phyloP scores from a whole-genome alignment of 2,329 filamentous ascomycete species.

The Aspergillus vadensis region DNA sequence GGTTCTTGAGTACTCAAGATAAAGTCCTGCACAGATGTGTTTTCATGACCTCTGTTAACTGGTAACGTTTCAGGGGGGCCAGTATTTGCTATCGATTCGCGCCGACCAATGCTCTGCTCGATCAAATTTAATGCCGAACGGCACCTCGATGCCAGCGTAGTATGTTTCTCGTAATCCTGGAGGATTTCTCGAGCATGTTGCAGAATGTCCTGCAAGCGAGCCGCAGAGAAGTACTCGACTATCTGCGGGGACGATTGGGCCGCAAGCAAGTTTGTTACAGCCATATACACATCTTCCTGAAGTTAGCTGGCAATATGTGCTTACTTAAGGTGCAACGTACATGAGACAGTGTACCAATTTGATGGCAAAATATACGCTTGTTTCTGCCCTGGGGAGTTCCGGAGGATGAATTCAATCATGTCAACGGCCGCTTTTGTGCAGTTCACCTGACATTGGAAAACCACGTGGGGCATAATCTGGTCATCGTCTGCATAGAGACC shows the following conservation, averaged over 20 bases:
- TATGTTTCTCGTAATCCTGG: not conserved
- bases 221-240: conserved; percentile 11
- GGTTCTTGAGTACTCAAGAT: not conserved
- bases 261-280: conserved; percentile 15
- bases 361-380: not conserved
- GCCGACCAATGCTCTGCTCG: not conserved
- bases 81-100: too few relatives aligned
- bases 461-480: not conserved
- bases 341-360: conserved; percentile 2
- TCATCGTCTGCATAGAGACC: not conserved
- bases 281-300: conserved; percentile 16
- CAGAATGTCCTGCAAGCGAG: not conserved
- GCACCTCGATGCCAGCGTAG: not conserved
- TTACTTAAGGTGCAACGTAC: not conserved
- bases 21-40: not conserved
- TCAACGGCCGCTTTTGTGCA: not conserved
- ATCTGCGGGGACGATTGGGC: conserved; percentile 11
- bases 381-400: not conserved
- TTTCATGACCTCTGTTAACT: not conserved
- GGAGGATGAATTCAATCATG: not conserved
- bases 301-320: too few relatives aligned
- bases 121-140: not conserved
- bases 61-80: not conserved
- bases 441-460: not conserved
- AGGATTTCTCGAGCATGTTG: not conserved